A percentile compares a stretch with the other conserved stretches of the same genome.
Evolutionary conservation across 768 basidiomycete species (phyloP).

Genomic region (Agaricus blazei): DNA sequence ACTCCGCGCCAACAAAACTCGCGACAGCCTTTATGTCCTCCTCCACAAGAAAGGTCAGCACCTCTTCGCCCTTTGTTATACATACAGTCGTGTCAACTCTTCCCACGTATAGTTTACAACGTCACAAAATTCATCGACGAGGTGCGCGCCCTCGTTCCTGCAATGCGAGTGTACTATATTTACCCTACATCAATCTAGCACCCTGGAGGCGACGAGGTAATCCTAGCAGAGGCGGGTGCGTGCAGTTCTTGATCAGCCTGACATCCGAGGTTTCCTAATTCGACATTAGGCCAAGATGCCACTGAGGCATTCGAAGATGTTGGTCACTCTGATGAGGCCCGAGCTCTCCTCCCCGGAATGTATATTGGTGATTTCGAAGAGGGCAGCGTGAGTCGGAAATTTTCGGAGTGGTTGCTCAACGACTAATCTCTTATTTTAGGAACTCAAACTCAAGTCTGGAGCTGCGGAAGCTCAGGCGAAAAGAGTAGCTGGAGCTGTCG

Average conservation of each 20-base stretch:
- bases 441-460: constrained; percentile 47
- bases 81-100: constrained; percentile 2
- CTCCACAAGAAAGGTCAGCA: constrained; percentile 75
- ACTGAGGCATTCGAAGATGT: constrained; percentile 99
- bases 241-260: constrained; percentile 16
- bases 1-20: constrained; percentile 70
- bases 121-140: constrained; percentile 93
- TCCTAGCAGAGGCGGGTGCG: constrained; percentile 87
- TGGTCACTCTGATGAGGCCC: constrained; percentile 97
- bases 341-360: constrained; percentile 75
- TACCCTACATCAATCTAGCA: constrained; percentile 39
- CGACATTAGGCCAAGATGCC: constrained; percentile 77
- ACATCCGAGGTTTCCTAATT: constrained; percentile 8
- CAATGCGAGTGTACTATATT: not conserved
- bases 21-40: constrained; percentile 77
- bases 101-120: constrained; percentile 69
- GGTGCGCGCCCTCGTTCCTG: constrained; percentile 35
- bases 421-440: constrained; percentile 27
- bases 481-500: constrained; percentile 46
- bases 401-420: constrained; percentile 2
- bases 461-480: constrained; percentile 40
- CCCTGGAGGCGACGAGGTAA: constrained; percentile 97
- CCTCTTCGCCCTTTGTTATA: constrained; percentile 22
- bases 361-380: constrained; percentile 80
- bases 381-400: constrained; percentile 43